These are phyloP conservation scores for Malus sieversii DNA, from an alignment of 306 rosid genomes.

Conservation along the genomic window DNA sequence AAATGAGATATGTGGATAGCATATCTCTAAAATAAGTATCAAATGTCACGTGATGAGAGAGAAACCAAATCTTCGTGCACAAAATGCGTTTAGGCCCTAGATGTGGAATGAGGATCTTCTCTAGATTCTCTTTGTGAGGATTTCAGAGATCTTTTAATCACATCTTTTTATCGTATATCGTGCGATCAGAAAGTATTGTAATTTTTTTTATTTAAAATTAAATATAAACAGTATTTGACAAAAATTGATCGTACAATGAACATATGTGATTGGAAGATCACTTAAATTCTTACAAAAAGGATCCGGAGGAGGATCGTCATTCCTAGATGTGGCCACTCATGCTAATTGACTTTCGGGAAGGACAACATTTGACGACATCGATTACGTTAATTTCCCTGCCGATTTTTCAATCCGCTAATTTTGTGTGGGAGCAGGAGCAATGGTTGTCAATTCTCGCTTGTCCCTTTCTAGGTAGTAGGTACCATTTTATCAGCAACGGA, in stretches of 20 bases:
- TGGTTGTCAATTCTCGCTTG: background rate
- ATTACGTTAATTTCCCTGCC: background rate
- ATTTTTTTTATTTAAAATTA: too few species aligned
- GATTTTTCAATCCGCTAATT: background rate
- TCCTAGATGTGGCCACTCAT: background rate
- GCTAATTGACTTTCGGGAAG: background rate
- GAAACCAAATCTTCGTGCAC: background rate
- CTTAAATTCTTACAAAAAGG: too few species aligned
- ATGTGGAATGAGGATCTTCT: background rate
- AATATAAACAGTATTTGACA: too few species aligned
- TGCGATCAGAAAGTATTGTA: too few species aligned
- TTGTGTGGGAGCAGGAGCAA: too few species aligned
- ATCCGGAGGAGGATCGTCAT: too few species aligned
- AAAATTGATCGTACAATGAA: accelerated
- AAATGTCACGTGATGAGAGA: too few species aligned
- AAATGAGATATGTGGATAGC: too few species aligned
- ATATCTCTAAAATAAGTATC: too few species aligned
- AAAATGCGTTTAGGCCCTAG: background rate
- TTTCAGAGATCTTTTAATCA: accelerated
- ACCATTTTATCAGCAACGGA: background rate
- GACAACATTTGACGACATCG: background rate
- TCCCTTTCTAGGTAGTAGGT: background rate
- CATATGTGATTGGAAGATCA: accelerated
- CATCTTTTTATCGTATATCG: accelerated
- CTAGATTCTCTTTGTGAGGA: too few species aligned